Conservation (phyloP, 345 rosid genomes). For the Erucastrum elatum region DNA sequence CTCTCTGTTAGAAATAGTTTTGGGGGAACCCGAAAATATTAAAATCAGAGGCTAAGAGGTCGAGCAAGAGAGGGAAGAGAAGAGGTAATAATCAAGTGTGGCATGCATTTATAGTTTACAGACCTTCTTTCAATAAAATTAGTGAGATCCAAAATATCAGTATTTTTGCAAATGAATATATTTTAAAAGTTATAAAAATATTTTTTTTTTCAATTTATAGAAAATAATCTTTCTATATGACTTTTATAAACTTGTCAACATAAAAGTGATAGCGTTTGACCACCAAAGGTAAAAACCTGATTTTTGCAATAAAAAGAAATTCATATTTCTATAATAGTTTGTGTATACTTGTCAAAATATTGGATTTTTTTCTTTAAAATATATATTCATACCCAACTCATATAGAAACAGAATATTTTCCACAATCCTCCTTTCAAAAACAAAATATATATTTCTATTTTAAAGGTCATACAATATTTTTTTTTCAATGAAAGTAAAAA, state of each 20-base stretch:
- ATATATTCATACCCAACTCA: not conserved
- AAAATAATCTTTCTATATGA: not conserved
- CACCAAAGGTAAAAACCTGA: not conserved
- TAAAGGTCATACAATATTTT: not conserved
- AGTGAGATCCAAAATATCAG: not conserved
- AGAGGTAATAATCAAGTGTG: no score
- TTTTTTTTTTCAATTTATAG: not conserved
- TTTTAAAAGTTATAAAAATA: not conserved
- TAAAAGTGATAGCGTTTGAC: not conserved
- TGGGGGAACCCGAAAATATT: slow-evolving; percentile 12
- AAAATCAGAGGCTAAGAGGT: slow-evolving; percentile 27
- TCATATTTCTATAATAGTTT: not conserved
- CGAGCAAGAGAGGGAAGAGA: slow-evolving; percentile 33
- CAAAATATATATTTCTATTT: not conserved
- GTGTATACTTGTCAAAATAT: not conserved
- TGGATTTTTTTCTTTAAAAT: no score
- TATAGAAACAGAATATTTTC: not conserved
- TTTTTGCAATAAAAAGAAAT: not conserved
- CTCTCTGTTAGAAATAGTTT: slow-evolving; percentile 16
- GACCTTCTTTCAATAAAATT: not conserved
- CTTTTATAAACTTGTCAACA: not conserved
- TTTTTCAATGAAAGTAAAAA: not conserved
- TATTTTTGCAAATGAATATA: not conserved
- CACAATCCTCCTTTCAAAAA: not conserved
- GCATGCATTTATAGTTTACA: not conserved